Percentiles rank a stretch among this genome's conserved stretches.
phyloP scores from a whole-genome alignment of 345 rosid genomes.

The Gossypium turneri region DNA sequence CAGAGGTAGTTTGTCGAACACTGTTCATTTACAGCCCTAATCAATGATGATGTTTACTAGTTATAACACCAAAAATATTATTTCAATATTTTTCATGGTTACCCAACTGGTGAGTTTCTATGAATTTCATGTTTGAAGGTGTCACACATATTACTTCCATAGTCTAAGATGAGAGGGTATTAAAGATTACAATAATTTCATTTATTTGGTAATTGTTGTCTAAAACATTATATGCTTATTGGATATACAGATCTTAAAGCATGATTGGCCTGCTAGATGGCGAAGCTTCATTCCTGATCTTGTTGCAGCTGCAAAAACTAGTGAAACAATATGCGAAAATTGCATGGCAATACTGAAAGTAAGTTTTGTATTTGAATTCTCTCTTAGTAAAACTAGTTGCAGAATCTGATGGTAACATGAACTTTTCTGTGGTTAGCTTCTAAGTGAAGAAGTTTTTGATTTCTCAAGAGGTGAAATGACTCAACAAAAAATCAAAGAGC shows the following conservation, averaged over 20 bases:
- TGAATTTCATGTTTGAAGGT: neutral
- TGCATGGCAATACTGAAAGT: constrained; percentile 98
- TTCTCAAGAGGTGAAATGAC: constrained; percentile 99
- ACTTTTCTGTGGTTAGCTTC: constrained; percentile 49
- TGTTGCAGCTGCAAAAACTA: constrained; percentile 97
- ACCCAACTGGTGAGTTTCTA: neutral
- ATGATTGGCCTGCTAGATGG: constrained; percentile 99
- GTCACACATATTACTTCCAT: neutral
- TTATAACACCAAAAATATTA: neutral
- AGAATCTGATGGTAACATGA: constrained; percentile 13
- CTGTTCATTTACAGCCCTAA: too few species aligned
- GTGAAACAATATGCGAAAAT: constrained; percentile 98
- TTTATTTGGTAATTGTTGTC: neutral
- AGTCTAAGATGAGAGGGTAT: neutral
- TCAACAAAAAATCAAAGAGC: constrained; percentile 92
- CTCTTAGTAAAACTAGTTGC: neutral
- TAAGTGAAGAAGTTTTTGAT: constrained; percentile 99
- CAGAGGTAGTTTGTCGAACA: too few species aligned
- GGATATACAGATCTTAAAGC: constrained; percentile 78
- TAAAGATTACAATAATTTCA: neutral
- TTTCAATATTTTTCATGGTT: neutral
- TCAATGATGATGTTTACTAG: neutral
- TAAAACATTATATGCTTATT: neutral
- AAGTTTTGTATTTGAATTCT: constrained; percentile 22
- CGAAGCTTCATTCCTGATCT: constrained; percentile 96